A percentile compares a stretch with the other conserved stretches of the same genome.
Evolutionary conservation across 177 flowering plant genomes (phyloP).

Genomic region (Telopea speciosissima): DNA sequence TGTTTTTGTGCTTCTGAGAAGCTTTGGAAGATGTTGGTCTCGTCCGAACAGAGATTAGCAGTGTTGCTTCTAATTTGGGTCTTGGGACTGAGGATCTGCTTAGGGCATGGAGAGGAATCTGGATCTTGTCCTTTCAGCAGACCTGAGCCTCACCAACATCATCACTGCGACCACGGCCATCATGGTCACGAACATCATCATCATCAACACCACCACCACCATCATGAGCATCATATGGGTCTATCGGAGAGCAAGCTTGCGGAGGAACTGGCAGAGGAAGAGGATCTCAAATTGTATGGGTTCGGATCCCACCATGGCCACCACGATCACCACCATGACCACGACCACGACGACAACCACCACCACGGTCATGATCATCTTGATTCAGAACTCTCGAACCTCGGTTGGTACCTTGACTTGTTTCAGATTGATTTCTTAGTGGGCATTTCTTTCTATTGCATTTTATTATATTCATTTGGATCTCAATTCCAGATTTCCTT

Average conservation of each 20-base stretch:
- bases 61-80: constrained; percentile 11
- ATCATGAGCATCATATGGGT: constrained; percentile 6
- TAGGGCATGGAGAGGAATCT: constrained; percentile 16
- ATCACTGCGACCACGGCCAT: constrained; percentile 21
- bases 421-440: background rate
- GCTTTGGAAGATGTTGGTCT: constrained; percentile 15
- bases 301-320: constrained; percentile 25
- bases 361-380: too few relatives aligned
- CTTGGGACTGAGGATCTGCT: constrained; percentile 19
- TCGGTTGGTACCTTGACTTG: constrained; percentile 30
- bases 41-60: background rate
- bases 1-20: too few relatives aligned
- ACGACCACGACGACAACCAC: background rate
- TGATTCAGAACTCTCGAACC: constrained; percentile 37
- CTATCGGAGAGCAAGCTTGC: constrained; percentile 40
- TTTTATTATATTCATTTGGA: too few relatives aligned
- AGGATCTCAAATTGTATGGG: constrained; percentile 57
- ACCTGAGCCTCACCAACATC: constrained; percentile 21
- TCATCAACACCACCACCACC: constrained; percentile 14
- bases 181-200: constrained; percentile 16
- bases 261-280: constrained; percentile 88
- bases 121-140: constrained; percentile 19
- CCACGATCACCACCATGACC: constrained; percentile 24
- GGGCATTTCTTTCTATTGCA: too few relatives aligned
- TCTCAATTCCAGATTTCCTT: too few relatives aligned